Evolutionary conservation across 768 basidiomycete species (phyloP), one percentile per base, ranked within the genome.

Genomic region (Glaciozyma antarctica): DNA sequence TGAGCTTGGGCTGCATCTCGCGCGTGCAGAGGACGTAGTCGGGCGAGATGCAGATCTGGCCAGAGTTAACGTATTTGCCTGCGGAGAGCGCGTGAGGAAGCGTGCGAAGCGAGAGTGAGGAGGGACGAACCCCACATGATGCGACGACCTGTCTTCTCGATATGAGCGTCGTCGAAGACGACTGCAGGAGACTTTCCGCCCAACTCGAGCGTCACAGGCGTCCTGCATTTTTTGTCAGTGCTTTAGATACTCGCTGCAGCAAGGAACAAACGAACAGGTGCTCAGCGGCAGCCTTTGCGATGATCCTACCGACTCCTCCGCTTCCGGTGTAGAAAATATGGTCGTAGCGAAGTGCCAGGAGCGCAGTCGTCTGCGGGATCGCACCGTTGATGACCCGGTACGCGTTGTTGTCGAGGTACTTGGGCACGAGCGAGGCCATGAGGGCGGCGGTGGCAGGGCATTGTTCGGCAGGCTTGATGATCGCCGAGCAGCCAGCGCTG

Each of bases 281-380:
- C 75, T 90, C 85, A 2, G 86, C 88, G 16, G 90, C 90, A 0
- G 88, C 88, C 0, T 80, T 74, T 2, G 85, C 82, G 13, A 92
- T 81, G 53, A 92, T 81, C 67, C 76, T 81, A 0, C 81, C 89
- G 12, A 90, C 82, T 32, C 82, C 80, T 5, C 80, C 81, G 34
- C 79, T 78, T 55, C 79, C 85, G 0, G 86, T 88, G 75, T 86
- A 88, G 47, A 85, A 71, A 64, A 86, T 83, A 84, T 64, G 58
- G 26, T 58, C 60, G 52, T 49, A 70, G 32, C 53, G 41, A 47
- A 66, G 64, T 48, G 59, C 53, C 45, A 64, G 62, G 2, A 68
- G 60, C 12, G 38, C 22, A 15, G 63, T 63, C 5, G 63, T 34
- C 26, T 59, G 51, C 21, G 48, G 47, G 21, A 59, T 47, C 13